Evolutionary conservation across 345 rosid species (phyloP).

Genomic region (Acer saccharum): DNA sequence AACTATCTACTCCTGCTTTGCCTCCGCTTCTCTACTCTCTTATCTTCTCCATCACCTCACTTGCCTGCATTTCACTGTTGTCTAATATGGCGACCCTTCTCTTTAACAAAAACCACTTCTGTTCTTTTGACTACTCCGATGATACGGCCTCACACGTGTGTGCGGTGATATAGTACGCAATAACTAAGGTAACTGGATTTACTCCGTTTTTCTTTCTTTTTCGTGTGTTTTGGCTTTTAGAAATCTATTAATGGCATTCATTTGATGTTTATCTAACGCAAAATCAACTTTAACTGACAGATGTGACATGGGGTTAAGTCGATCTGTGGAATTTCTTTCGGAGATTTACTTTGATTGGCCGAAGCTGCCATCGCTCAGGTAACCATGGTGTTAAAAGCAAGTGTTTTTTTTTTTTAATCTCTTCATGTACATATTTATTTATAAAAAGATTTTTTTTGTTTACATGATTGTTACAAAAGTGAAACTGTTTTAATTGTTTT

Average conservation of each 20-base stretch:
- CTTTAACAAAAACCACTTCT: neutral
- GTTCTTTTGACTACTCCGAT: neutral
- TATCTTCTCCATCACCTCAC: neutral
- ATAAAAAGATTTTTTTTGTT: no score
- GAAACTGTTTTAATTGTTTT: no score
- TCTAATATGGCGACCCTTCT: neutral
- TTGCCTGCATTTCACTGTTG: neutral
- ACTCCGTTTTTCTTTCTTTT: neutral
- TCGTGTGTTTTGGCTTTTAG: neutral
- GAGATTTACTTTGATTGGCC: neutral
- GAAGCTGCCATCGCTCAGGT: neutral
- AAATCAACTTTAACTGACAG: neutral
- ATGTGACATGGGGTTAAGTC: neutral
- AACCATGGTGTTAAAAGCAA: neutral
- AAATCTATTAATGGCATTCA: no score
- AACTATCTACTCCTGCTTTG: neutral
- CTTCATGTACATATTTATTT: neutral
- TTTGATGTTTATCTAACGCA: neutral
- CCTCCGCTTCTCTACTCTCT: neutral
- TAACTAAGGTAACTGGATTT: neutral
- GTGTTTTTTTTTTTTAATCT: neutral
- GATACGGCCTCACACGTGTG: neutral
- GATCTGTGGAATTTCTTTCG: neutral
- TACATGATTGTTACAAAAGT: no score
- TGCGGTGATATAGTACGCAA: neutral